These are phyloP conservation scores for Ichthyophthirius multifiliis DNA, from an alignment of 169 alveolate genomes.

Conservation along the genomic window DNA sequence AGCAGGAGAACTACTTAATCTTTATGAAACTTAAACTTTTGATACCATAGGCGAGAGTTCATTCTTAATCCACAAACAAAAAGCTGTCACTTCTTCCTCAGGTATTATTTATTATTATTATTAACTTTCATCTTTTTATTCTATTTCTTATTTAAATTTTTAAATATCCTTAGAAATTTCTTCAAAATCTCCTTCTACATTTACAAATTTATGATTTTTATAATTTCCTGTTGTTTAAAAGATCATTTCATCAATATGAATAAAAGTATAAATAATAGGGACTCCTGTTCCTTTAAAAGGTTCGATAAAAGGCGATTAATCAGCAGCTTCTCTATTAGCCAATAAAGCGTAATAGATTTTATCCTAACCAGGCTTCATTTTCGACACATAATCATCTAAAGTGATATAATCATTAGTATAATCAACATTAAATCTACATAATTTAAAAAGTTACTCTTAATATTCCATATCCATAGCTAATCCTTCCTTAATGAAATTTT, in stretches of 20 bases:
- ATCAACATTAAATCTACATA: conserved; percentile 52
- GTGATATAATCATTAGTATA: conserved; percentile 24
- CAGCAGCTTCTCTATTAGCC: conserved; percentile 40
- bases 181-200: conserved; percentile 57
- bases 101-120: conserved; percentile 2
- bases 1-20: conserved; percentile 68
- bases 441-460: conserved; percentile 37
- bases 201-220: conserved; percentile 48
- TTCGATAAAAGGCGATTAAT: conserved; percentile 64
- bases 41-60: conserved; percentile 50
- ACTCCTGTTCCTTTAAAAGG: conserved; percentile 45
- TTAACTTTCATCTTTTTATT: conserved; percentile 17
- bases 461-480: conserved; percentile 58
- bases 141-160: background rate
- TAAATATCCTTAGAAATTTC: conserved; percentile 34
- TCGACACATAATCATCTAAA: conserved; percentile 56
- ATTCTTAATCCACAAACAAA: conserved; percentile 69
- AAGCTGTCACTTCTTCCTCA: conserved; percentile 59
- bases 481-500: conserved; percentile 72
- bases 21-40: conserved; percentile 57
- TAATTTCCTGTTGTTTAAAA: conserved; percentile 43
- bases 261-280: conserved; percentile 55
- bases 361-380: conserved; percentile 51
- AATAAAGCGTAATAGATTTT: conserved; percentile 63
- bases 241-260: conserved; percentile 67